Evolutionary conservation across 306 rosid species (phyloP).

Genomic region (Cucumis cinereus): DNA sequence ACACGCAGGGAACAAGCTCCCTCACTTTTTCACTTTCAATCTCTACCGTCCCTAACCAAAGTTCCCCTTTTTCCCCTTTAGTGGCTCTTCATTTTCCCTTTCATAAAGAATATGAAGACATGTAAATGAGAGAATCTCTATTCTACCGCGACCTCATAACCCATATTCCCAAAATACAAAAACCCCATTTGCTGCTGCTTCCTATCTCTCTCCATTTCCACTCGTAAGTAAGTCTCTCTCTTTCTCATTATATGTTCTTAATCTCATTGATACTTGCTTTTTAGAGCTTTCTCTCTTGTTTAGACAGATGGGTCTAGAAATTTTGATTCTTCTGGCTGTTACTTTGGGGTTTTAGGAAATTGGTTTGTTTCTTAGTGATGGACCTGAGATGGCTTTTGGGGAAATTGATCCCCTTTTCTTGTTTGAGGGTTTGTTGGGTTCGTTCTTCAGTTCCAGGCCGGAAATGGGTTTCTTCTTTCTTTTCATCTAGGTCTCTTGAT

Average conservation of each 20-base stretch:
- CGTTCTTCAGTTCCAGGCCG: conserved; percentile 22
- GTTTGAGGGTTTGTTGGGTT: conserved; percentile 10
- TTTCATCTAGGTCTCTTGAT: neutral
- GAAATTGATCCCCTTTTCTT: neutral
- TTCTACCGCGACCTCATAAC: neutral
- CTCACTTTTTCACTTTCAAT: neutral
- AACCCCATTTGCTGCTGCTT: neutral
- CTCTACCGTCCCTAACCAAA: neutral
- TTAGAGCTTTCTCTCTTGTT: neutral
- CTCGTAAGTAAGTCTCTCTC: conserved; percentile 21
- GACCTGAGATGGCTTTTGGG: conserved; percentile 12
- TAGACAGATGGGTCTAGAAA: conserved; percentile 6
- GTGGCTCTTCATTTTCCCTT: neutral
- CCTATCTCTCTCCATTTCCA: neutral
- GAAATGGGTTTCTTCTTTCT: conserved; percentile 18
- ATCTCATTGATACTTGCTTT: neutral
- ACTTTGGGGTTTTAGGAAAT: conserved; percentile 12
- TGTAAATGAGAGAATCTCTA: conserved; percentile 7
- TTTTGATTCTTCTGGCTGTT: conserved; percentile 12
- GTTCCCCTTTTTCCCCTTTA: neutral
- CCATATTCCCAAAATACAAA: neutral
- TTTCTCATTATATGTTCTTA: neutral
- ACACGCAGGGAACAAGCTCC: neutral
- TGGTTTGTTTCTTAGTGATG: conserved; percentile 9
- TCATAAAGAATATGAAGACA: neutral